A percentile compares a stretch with the other conserved stretches of the same genome.
Evolutionary conservation across 106 monocot species (phyloP).

Genomic region (Dactylorhiza incarnata): DNA sequence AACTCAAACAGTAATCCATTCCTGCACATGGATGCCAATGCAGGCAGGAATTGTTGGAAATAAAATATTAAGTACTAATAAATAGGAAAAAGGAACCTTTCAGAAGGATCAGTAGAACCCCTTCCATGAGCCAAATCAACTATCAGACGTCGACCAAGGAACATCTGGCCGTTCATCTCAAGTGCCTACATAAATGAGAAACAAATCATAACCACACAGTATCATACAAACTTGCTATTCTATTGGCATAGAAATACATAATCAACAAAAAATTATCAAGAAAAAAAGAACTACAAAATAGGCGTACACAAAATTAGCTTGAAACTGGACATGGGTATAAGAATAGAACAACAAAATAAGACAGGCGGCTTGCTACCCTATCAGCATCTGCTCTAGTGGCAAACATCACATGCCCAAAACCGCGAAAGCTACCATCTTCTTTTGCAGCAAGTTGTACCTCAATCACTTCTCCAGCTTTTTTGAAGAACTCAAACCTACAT

Average conservation of each 20-base stretch:
- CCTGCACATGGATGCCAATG: background rate
- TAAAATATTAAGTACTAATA: background rate
- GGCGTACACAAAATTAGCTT: too few species aligned
- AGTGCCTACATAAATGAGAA: constrained; percentile 37
- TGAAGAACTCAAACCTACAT: too few species aligned
- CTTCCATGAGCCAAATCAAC: constrained; percentile 53
- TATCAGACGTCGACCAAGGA: constrained; percentile 48
- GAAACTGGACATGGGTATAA: too few species aligned
- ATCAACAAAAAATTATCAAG: background rate
- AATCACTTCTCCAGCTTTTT: too few species aligned
- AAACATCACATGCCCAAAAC: too few species aligned
- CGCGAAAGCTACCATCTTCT: too few species aligned
- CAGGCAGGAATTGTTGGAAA: background rate
- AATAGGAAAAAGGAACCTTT: constrained; percentile 25
- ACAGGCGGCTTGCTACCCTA: too few species aligned
- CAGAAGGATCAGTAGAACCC: constrained; percentile 38
- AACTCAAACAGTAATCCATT: background rate
- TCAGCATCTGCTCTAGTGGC: too few species aligned
- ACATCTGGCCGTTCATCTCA: constrained; percentile 41
- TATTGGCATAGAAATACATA: background rate
- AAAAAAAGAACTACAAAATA: too few species aligned
- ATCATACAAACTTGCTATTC: background rate
- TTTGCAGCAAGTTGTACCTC: too few species aligned
- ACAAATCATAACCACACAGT: background rate
- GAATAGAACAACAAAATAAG: too few species aligned